A percentile compares a stretch with the other conserved stretches of the same genome.
phyloP scores from a whole-genome alignment of 2,329 filamentous ascomycete species.

The Ophiostoma fasciatum region DNA sequence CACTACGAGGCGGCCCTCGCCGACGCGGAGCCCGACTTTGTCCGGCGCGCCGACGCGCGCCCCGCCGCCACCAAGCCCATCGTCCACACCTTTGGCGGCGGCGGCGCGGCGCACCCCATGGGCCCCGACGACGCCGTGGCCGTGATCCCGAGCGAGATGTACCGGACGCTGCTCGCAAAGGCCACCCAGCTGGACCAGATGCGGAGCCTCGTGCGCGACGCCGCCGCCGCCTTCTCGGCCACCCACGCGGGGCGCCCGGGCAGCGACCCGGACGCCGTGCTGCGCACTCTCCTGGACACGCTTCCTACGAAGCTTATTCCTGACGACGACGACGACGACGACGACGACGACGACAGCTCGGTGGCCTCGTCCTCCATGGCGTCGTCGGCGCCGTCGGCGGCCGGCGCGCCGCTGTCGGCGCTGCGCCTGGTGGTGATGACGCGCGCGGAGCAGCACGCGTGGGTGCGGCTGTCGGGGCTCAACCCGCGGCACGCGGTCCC shows the following conservation, averaged over 20 bases:
- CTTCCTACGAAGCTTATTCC: not conserved
- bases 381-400: not conserved
- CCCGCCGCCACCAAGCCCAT: too few relatives aligned
- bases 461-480: not conserved
- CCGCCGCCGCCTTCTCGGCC: not conserved
- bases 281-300: not conserved
- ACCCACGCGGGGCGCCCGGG: not conserved
- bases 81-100: not conserved
- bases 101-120: not conserved
- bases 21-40: not conserved
- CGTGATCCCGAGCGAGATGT: not conserved
- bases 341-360: not conserved
- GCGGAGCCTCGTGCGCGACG: not conserved
- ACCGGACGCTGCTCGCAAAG: not conserved
- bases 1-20: not conserved
- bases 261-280: not conserved
- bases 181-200: not conserved
- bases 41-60: not conserved
- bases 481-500: not conserved
- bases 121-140: not conserved
- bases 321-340: not conserved
- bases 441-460: not conserved
- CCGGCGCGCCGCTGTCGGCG: not conserved
- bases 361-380: not conserved
- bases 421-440: slow-evolving; percentile 2